Evolutionary conservation across 805 yeast species (phyloP), one percentile per base, ranked within the genome.

Genomic region (Candida boidinii): DNA sequence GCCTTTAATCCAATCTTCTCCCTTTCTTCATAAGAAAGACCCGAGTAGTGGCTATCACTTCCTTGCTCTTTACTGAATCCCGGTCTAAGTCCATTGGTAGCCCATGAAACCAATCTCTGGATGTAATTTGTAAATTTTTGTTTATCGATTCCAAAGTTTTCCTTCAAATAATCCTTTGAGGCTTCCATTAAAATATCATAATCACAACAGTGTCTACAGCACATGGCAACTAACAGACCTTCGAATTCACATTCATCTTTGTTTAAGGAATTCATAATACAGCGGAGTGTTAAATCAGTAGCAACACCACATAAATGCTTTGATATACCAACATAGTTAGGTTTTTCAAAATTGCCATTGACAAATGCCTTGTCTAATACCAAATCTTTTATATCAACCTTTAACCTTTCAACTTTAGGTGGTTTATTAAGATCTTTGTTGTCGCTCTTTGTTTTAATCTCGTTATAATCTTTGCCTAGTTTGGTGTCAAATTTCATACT

Each of bases 281-380:
- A 79, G 43, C 75, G 65, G 17, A 88, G 54, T 0, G 96, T 81
- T 31, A 87, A 60, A 52, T 87, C 96, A 0, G 96, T 88, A 1
- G 96, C 96, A 3, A 82, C 94, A 5, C 96, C 96, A 57, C 96
- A 87, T 23, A 88, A 58, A 58, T 87, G 96, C 53, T 87, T 87
- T 4, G 95, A 86, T 3, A 87, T 73, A 2, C 78, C 85, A 7
- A 80, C 78, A 21, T 41, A 42, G 2, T 35, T 16, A 7, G 34
- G 40, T 9, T 15, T 26, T 2, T 23, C 28, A 4, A 26, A 23
- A 1, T 29, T 22, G 23, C 58, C 46, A 2, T 42, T 46, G 15
- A 49, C 46, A 2, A 76, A 38, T 13, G 76, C 63, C 16, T 60
- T 49, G 31, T 66, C 73, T 6, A 84, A 53, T 26, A 64, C 49